A percentile compares a stretch with the other conserved stretches of the same genome.
Conservation (phyloP, 768 basidiomycete species). For the Lactarius hengduanensis region DNA sequence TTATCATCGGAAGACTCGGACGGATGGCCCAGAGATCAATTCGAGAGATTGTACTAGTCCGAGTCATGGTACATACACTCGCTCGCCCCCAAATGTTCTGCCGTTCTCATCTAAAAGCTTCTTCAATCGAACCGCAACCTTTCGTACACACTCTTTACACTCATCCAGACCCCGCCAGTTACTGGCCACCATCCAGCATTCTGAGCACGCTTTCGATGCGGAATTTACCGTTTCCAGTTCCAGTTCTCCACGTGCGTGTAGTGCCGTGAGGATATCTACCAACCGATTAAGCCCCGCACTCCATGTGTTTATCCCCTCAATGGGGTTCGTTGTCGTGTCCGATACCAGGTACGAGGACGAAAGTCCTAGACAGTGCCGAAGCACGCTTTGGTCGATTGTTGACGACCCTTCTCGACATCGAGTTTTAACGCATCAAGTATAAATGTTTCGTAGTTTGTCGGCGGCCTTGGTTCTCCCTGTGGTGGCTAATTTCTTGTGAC, state of each 20-base stretch:
- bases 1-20: slow-evolving; percentile 7
- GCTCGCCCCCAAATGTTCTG: slow-evolving; percentile 40
- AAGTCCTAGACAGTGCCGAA: slow-evolving; percentile 65
- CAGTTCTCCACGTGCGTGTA: slow-evolving; percentile 64
- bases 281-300: slow-evolving; percentile 62
- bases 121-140: slow-evolving; percentile 61
- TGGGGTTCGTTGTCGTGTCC: slow-evolving; percentile 63
- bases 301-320: slow-evolving; percentile 61
- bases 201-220: slow-evolving; percentile 69
- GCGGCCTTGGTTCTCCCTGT: slow-evolving; percentile 29
- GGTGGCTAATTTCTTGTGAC: background rate
- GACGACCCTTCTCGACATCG: slow-evolving; percentile 46
- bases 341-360: slow-evolving; percentile 79
- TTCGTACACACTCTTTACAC: slow-evolving; percentile 59
- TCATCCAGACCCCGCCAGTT: slow-evolving; percentile 68
- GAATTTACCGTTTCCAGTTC: slow-evolving; percentile 75
- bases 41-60: background rate
- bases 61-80: slow-evolving; percentile 39
- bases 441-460: slow-evolving; percentile 62
- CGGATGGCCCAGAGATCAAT: slow-evolving; percentile 12
- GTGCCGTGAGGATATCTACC: slow-evolving; percentile 69
- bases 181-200: slow-evolving; percentile 74
- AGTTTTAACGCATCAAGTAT: slow-evolving; percentile 55
- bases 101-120: slow-evolving; percentile 55
- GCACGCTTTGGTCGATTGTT: slow-evolving; percentile 55